These are phyloP conservation scores for Nigrospora osmanthi DNA, from an alignment of 2,329 filamentous ascomycete genomes.

Conservation along the genomic window DNA sequence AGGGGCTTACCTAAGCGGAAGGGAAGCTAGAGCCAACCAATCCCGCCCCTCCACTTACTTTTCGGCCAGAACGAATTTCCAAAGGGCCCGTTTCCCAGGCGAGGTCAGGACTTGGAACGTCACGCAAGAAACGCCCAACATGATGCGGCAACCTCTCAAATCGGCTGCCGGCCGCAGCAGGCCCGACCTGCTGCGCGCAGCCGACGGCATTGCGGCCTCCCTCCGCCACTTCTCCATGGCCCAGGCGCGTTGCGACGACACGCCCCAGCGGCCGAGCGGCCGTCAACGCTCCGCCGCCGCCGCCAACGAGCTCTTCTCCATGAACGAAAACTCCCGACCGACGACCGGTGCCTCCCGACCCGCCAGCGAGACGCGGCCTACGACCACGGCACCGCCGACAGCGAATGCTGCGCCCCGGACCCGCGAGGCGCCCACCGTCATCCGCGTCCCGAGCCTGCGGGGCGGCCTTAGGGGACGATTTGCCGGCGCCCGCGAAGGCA, in stretches of 20 bases:
- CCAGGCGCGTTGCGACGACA: conserved; percentile 9
- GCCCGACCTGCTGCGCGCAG: conserved; percentile 17
- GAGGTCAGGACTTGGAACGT: too few species aligned
- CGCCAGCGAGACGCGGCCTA: background rate
- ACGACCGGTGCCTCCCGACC: background rate
- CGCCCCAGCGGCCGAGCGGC: conserved; percentile 5
- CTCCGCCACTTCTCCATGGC: conserved; percentile 22
- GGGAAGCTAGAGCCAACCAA: too few species aligned
- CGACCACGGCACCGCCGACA: background rate
- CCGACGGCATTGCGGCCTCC: conserved; percentile 19
- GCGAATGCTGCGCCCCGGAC: background rate
- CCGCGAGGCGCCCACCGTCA: conserved; percentile 19
- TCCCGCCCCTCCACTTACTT: too few species aligned
- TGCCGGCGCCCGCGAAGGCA: conserved; percentile 4
- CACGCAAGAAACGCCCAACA: conserved; percentile 2
- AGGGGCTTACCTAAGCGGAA: too few species aligned
- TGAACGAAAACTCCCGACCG: conserved; percentile 1
- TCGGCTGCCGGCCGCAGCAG: conserved; percentile 16
- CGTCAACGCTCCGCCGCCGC: conserved; percentile 15
- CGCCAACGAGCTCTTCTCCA: conserved; percentile 14
- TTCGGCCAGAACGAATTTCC: too few species aligned
- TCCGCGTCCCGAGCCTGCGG: conserved; percentile 30
- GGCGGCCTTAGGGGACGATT: conserved; percentile 13
- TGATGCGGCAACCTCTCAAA: conserved; percentile 22
- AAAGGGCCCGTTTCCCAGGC: too few species aligned